phyloP scores from a whole-genome alignment of 306 rosid species.

The Cicer chorassanicum region DNA sequence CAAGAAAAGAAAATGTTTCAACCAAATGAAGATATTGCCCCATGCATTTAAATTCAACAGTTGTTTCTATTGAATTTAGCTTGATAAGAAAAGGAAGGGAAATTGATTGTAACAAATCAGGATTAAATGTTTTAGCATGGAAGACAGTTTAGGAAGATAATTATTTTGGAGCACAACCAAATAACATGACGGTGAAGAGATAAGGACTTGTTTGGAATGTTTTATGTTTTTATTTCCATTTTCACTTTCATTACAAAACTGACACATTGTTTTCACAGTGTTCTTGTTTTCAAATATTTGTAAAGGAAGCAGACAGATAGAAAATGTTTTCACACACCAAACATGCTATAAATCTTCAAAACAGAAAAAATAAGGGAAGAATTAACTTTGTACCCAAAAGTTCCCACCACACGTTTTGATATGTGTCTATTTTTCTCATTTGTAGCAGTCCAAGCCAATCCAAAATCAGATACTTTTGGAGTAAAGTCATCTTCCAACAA shows the following conservation, averaged over 20 bases:
- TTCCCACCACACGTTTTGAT: slow-evolving; percentile 90
- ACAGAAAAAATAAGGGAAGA: background rate
- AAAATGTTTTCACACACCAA: background rate
- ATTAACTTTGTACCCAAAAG: slow-evolving; percentile 71
- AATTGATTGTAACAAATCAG: background rate
- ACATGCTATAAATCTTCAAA: slow-evolving; percentile 1
- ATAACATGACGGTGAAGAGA: background rate
- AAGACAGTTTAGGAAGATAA: background rate
- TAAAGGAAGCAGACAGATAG: no score
- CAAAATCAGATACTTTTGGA: slow-evolving; percentile 89
- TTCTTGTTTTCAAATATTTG: no score
- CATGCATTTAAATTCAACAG: background rate
- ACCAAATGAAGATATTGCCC: background rate
- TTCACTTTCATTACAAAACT: no score
- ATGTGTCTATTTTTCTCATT: slow-evolving; percentile 74
- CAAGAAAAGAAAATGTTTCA: background rate
- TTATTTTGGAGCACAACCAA: background rate
- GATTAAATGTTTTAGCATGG: background rate
- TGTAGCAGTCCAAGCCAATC: slow-evolving; percentile 75
- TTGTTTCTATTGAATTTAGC: no score
- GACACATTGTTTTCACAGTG: no score
- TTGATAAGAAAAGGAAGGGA: background rate
- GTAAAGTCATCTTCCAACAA: slow-evolving; percentile 83
- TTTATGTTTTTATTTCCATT: no score
- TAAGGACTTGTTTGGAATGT: background rate